Evolutionary conservation across 1,284 basidiomycete species (phyloP), one percentile per base, ranked within the genome.

Genomic region (Schizophyllum commune): DNA sequence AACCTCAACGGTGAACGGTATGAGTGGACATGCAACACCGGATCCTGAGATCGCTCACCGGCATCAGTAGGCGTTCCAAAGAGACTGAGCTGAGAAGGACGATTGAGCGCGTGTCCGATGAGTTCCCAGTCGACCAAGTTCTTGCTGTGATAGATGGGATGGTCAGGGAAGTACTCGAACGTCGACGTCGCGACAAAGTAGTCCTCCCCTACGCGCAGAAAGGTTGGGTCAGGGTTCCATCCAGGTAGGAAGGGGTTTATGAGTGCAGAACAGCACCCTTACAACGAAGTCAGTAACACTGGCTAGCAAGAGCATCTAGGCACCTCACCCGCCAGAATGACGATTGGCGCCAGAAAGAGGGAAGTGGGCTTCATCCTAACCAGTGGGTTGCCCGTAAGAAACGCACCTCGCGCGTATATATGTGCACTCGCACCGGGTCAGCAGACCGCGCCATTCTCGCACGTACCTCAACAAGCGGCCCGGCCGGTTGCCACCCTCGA

Each of bases 61-160:
- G 67, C 68, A 59, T 69, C 73, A n/a, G 66, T 67, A 21, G 72
- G 66, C 6, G 69, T 72, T 15, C 69, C 73, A 32, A 72, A 68
- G 20, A 73, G 62, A 58, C 63, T 65, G 60, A 73, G 63, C 56
- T 74, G 73, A 1, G 69, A 70, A 5, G 68, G 68, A 51, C 69
- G 51, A 60, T 70, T 72, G 62, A 72, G 66, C 1, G 66, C 74
- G 63, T 76, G 74, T 5, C 74, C 73, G 60, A 76, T 72, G 17
- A 76, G 67, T 15, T 67, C 68, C 75, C 75, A 77, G 53, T 67
- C 62, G 17, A 72, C 68, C 53, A 77, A 64, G 56, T 77, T 67
- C 62, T 65, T 74, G 66, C 73, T 75, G 58, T 77, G 74, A 62
- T 76, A 76, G 33, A 76, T 75, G 1, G 75, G 74, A 59, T 74